Percentiles rank a stretch among this genome's conserved stretches.
phyloP scores from a whole-genome alignment of 306 rosid genomes.

The Cucurbita ficifolia region DNA sequence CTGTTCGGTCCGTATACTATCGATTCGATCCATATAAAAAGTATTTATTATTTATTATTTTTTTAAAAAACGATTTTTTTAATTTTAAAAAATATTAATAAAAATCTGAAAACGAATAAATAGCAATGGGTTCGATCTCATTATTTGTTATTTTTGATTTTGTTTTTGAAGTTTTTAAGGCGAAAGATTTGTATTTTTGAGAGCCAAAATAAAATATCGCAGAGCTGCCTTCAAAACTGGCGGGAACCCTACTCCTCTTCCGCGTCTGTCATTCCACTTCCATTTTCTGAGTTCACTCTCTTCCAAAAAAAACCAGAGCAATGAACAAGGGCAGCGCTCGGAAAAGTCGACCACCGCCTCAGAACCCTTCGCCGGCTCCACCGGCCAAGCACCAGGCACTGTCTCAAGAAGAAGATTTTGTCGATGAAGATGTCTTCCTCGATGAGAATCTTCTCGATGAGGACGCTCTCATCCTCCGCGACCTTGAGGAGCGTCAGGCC shows the following conservation, averaged over 20 bases:
- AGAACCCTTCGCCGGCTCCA: slow-evolving; percentile 29
- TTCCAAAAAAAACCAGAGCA: neutral
- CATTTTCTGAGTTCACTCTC: neutral
- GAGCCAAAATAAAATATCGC: no score
- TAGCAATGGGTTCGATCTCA: no score
- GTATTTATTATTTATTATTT: no score
- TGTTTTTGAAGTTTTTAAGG: no score
- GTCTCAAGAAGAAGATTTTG: slow-evolving; percentile 59
- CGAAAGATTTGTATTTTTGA: no score
- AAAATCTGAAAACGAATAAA: no score
- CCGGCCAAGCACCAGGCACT: slow-evolving; percentile 35
- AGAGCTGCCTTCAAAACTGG: slow-evolving; percentile 22
- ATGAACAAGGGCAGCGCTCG: slow-evolving; percentile 33
- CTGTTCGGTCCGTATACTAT: no score
- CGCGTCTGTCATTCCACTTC: neutral
- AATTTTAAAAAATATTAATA: no score
- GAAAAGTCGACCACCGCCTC: slow-evolving; percentile 43
- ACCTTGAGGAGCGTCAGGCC: slow-evolving; percentile 63
- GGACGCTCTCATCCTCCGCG: slow-evolving; percentile 68
- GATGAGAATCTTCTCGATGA: slow-evolving; percentile 68
- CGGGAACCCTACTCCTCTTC: slow-evolving; percentile 27
- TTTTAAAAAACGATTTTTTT: no score
- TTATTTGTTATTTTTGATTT: no score
- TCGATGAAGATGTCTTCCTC: slow-evolving; percentile 81
- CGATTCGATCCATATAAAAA: no score